Base-by-base conservation (phyloP, 1,139 yeast species). In the Saccharomyces hybrid region DNA sequence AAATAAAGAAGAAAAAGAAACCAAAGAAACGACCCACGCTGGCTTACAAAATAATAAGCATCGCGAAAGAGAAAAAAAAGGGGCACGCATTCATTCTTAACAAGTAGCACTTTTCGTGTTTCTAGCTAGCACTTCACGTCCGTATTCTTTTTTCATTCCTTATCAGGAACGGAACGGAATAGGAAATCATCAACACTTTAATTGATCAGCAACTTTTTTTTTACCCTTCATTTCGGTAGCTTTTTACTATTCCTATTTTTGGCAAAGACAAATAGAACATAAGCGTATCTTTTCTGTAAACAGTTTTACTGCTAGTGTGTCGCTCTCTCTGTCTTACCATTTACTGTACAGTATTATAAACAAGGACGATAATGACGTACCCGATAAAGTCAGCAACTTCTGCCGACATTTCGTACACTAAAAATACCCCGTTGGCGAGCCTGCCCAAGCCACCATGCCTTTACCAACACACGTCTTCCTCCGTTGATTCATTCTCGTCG, bases 401-500 rank as follows among this genome's bases (percentile, higher is more conserved):
- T 16, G 24, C 44, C n/a, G 44, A 38, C 24, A 38, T 38, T 9
- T 16, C 44, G 3, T 38, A 38, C 19, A 9, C 44, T 16, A 9
- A 16, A 38, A 16, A 38, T 38, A 38, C 44, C 44, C 44, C 44
- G 2, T 16, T 38, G 24, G 44, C 19, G 11, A 21, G 24, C 24
- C 12, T 38, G 6, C 7, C 44, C n/a, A 38, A 38, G 21, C 44
- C 44, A 9, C 44, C 44, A 38, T 38, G 44, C 44, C 19, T 38
- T 12, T 38, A 38, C 24, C 44, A 38, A 38, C 44, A 38, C n/a
- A 11, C 21, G 16, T 16, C 44, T 3, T 38, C 44, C n/a, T 38
- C 44, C 24, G 44, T 38, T 24, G 21, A 58, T 19, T 24, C 50
- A 42, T 24, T 34, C 44, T 46, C 53, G 28, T 57, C 61, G 3